A percentile compares a stretch with the other conserved stretches of the same genome.
These are phyloP conservation scores for Collybiopsis luxurians DNA, from an alignment of 768 basidiomycete genomes.

Conservation along the genomic window DNA sequence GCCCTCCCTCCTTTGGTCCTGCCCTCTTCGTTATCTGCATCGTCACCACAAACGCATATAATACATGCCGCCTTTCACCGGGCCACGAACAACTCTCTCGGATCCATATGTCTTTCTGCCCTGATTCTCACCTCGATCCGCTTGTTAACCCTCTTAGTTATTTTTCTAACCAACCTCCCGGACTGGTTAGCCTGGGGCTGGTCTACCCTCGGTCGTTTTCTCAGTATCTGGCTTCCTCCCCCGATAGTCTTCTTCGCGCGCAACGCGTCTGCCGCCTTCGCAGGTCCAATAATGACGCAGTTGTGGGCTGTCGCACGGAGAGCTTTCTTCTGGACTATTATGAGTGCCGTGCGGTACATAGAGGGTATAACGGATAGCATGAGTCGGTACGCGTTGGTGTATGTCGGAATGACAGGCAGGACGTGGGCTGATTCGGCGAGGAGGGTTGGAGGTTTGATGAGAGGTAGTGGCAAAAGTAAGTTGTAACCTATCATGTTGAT, in stretches of 20 bases:
- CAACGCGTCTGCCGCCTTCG: not conserved
- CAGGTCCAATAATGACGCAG: not conserved
- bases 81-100: slow-evolving; percentile 78
- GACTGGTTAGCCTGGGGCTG: slow-evolving; percentile 29
- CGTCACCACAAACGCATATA: slow-evolving; percentile 61
- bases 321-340: slow-evolving; percentile 28
- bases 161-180: slow-evolving; percentile 56
- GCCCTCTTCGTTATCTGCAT: not conserved
- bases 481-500: not conserved
- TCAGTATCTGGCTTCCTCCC: slow-evolving; percentile 20
- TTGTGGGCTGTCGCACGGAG: not conserved
- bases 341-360: slow-evolving; percentile 50
- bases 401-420: slow-evolving; percentile 75
- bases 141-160: slow-evolving; percentile 45
- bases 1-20: not conserved
- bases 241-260: not conserved
- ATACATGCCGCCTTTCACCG: slow-evolving; percentile 79
- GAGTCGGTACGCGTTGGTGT: slow-evolving; percentile 63
- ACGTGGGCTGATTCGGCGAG: slow-evolving; percentile 58
- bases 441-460: slow-evolving; percentile 43
- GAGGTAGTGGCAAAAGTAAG: not conserved
- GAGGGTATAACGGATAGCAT: slow-evolving; percentile 53
- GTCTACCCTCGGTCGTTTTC: slow-evolving; percentile 38
- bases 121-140: slow-evolving; percentile 75
- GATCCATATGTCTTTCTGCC: slow-evolving; percentile 73